phyloP scores from a whole-genome alignment of 768 basidiomycete genomes.

The Gloeopeniophorella convolvens region DNA sequence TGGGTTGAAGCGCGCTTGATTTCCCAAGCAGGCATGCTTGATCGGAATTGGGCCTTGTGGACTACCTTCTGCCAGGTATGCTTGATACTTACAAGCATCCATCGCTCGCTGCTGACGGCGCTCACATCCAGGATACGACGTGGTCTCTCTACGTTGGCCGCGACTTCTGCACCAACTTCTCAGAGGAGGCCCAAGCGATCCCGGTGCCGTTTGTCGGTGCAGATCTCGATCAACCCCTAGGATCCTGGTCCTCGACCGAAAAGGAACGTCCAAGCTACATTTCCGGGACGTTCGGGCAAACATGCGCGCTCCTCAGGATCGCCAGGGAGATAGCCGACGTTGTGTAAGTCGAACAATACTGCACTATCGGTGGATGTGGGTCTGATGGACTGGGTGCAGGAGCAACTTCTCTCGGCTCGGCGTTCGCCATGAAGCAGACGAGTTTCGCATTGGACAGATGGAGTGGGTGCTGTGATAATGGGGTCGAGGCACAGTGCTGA shows the following conservation, averaged over 20 bases:
- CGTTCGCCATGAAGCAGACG: constrained; percentile 9
- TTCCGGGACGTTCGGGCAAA: constrained; percentile 17
- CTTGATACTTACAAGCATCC: background rate
- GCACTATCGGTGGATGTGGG: background rate
- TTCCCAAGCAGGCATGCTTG: constrained; percentile 44
- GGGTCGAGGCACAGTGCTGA: background rate
- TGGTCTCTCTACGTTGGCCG: constrained; percentile 65
- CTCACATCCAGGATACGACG: constrained; percentile 43
- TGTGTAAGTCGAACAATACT: constrained; percentile 6
- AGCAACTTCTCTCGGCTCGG: constrained; percentile 18
- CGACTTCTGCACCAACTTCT: constrained; percentile 43
- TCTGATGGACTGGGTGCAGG: constrained; percentile 5
- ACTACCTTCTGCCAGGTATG: constrained; percentile 47
- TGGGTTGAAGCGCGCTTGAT: constrained; percentile 51
- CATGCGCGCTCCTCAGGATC: constrained; percentile 19
- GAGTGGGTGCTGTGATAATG: constrained; percentile 8
- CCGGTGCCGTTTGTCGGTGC: constrained; percentile 43
- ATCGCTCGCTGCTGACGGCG: background rate
- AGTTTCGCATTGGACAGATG: constrained; percentile 18
- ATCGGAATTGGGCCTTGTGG: constrained; percentile 58
- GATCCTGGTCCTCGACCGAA: constrained; percentile 36
- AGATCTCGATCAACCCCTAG: constrained; percentile 44
- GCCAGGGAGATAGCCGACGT: constrained; percentile 16
- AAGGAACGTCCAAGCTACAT: constrained; percentile 10
- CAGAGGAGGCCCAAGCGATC: constrained; percentile 32